phyloP scores from a whole-genome alignment of 805 yeast species.

The Wickerhamiella hasegawae region DNA sequence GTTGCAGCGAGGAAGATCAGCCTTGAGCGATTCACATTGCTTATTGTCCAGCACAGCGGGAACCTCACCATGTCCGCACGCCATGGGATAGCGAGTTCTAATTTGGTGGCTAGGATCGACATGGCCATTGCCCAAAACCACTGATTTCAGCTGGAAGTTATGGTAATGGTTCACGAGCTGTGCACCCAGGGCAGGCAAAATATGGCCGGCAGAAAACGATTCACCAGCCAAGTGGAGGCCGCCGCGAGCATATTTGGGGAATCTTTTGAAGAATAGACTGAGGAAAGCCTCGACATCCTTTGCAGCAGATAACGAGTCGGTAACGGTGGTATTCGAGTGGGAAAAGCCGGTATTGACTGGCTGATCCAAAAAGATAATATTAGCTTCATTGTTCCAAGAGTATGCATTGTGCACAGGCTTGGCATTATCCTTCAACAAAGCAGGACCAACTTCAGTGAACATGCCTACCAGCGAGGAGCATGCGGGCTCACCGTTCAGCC shows the following conservation, averaged over 20 bases:
- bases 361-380: slow-evolving; percentile 75
- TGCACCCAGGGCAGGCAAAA: slow-evolving; percentile 76
- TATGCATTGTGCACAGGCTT: slow-evolving; percentile 56
- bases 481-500: slow-evolving; percentile 90
- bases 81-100: slow-evolving; percentile 78
- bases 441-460: slow-evolving; percentile 75
- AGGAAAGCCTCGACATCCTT: slow-evolving; percentile 67
- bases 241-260: slow-evolving; percentile 36
- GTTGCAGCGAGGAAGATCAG: slow-evolving; percentile 56
- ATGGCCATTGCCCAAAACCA: slow-evolving; percentile 80
- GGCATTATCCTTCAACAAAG: slow-evolving; percentile 42
- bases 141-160: slow-evolving; percentile 51
- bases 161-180: slow-evolving; percentile 50
- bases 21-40: slow-evolving; percentile 54
- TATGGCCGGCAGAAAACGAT: slow-evolving; percentile 80
- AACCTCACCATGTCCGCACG: slow-evolving; percentile 82
- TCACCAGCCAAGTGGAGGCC: slow-evolving; percentile 81
- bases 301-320: slow-evolving; percentile 68
- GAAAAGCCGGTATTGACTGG: slow-evolving; percentile 78
- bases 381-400: slow-evolving; percentile 76
- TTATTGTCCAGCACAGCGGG: slow-evolving; percentile 61
- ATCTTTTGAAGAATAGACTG: slow-evolving; percentile 63
- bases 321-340: slow-evolving; percentile 43
- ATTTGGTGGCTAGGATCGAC: slow-evolving; percentile 74
- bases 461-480: slow-evolving; percentile 80